These are phyloP conservation scores for Calonectria hawksworthii DNA, from an alignment of 2,329 filamentous ascomycete genomes.

Conservation along the genomic window DNA sequence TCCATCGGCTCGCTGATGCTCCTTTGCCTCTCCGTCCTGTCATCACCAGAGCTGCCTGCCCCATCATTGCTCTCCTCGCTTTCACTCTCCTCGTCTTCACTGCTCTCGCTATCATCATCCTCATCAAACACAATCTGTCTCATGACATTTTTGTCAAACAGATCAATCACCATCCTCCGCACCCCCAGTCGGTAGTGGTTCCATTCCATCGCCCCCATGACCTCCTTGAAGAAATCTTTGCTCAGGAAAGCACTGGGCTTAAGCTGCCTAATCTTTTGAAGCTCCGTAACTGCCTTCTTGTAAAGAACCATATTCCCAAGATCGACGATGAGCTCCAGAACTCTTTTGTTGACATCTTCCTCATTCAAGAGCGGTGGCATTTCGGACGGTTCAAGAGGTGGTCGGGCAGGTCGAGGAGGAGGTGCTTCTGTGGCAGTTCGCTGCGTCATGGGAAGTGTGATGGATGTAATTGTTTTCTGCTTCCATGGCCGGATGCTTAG, in stretches of 20 bases:
- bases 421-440: conserved; percentile 64
- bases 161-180: conserved; percentile 89
- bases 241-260: conserved; percentile 83
- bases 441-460: conserved; percentile 64
- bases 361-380: conserved; percentile 66
- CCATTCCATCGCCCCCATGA: conserved; percentile 86
- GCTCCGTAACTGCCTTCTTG: conserved; percentile 86
- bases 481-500: conserved; percentile 78
- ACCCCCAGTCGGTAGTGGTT: conserved; percentile 92
- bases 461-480: conserved; percentile 62
- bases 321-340: conserved; percentile 87
- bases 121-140: conserved; percentile 83
- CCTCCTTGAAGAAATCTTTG: conserved; percentile 84
- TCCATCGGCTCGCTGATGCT: conserved; percentile 63
- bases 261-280: conserved; percentile 83
- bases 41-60: conserved; percentile 62
- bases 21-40: conserved; percentile 70
- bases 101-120: conserved; percentile 75
- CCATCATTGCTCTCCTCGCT: conserved; percentile 60
- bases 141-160: conserved; percentile 93
- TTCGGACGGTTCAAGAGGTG: conserved; percentile 59
- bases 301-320: conserved; percentile 94
- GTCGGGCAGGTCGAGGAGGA: conserved; percentile 56
- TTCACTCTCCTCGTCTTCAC: conserved; percentile 60
- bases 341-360: conserved; percentile 79